Evolutionary conservation across 1,284 basidiomycete species (phyloP).

Genomic region (Rhodotorula sp.): DNA sequence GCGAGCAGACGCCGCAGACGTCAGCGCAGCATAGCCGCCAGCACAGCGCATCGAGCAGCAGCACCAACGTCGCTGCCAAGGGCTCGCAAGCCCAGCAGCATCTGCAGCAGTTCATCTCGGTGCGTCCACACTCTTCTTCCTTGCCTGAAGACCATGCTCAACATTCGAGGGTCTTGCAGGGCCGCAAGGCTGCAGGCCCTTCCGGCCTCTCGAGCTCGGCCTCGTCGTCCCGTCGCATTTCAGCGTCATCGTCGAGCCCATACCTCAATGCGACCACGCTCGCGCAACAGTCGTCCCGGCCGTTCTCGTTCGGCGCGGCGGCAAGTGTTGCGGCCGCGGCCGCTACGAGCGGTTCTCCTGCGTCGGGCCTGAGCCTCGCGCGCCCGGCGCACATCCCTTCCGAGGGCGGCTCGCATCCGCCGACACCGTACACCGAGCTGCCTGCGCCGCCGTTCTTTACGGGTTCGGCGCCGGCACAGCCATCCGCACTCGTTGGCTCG

Average conservation of each 20-base stretch:
- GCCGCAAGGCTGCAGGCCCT: conserved; percentile 11
- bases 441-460: conserved; percentile 15
- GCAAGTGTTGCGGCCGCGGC: neutral
- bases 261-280: conserved; percentile 37
- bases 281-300: conserved; percentile 18
- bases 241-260: conserved; percentile 17
- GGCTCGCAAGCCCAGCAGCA: conserved; percentile 31
- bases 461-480: conserved; percentile 19
- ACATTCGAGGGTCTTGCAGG: neutral
- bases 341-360: conserved; percentile 1
- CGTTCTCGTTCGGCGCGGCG: conserved; percentile 28
- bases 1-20: conserved; percentile 1
- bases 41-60: neutral
- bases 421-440: conserved; percentile 20
- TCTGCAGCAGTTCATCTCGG: conserved; percentile 31
- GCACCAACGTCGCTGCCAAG: neutral
- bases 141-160: neutral
- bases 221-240: conserved; percentile 12
- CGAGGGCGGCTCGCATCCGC: conserved; percentile 17
- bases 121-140: neutral
- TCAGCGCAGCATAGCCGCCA: neutral
- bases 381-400: conserved; percentile 18
- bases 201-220: conserved; percentile 2
- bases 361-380: conserved; percentile 38
- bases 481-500: conserved; percentile 15